Evolutionary conservation across 345 rosid genomes (phyloP).

Genomic region (Syzygium aromaticum): DNA sequence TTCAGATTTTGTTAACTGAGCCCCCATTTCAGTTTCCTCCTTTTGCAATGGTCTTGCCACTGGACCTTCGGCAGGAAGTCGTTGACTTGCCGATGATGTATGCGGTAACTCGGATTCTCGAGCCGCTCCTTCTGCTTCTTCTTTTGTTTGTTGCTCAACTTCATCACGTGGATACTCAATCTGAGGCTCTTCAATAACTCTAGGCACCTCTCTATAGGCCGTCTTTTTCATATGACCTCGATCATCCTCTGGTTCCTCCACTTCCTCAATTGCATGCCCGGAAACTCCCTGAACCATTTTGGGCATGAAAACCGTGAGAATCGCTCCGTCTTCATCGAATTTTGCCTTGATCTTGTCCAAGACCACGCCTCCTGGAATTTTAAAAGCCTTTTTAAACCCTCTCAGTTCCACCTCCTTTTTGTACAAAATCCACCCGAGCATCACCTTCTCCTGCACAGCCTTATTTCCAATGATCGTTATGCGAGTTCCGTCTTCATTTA

Average conservation of each 20-base stretch:
- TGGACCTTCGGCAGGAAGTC: neutral
- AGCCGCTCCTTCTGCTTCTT: neutral
- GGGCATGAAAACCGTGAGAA: slow-evolving; percentile 53
- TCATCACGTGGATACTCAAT: no score
- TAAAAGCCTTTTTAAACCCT: slow-evolving; percentile 45
- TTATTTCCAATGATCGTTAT: slow-evolving; percentile 47
- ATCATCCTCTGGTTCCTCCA: slow-evolving; percentile 11
- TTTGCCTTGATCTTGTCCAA: slow-evolving; percentile 61
- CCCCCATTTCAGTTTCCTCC: neutral
- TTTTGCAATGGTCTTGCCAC: neutral
- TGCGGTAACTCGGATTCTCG: neutral
- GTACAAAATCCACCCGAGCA: slow-evolving; percentile 51
- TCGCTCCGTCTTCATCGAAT: slow-evolving; percentile 42
- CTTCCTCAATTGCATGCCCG: slow-evolving; percentile 48
- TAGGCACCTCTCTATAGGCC: neutral
- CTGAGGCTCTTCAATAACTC: neutral
- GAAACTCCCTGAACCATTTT: slow-evolving; percentile 49
- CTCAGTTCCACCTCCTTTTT: slow-evolving; percentile 49
- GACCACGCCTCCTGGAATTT: slow-evolving; percentile 47
- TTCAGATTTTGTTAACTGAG: neutral
- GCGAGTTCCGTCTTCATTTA: slow-evolving; percentile 52
- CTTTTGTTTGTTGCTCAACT: no score
- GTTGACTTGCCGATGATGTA: neutral
- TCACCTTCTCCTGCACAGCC: slow-evolving; percentile 62
- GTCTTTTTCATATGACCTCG: neutral